Conservation (phyloP, 163 green algal species). For the Chlorella variabilis region DNA sequence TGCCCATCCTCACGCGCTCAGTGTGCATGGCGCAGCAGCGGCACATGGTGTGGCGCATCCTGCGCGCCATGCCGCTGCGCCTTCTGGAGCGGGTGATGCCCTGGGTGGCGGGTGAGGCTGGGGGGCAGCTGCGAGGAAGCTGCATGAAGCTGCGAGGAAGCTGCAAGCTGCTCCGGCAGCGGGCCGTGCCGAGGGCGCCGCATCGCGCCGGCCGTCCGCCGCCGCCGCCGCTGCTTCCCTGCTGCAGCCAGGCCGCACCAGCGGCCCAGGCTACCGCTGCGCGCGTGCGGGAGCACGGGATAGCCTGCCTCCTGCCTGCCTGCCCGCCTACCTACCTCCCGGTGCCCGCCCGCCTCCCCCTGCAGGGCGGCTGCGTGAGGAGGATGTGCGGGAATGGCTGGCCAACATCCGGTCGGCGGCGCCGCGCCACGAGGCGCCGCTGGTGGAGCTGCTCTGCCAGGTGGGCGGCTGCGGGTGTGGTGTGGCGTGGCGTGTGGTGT, state of each 20-base stretch:
- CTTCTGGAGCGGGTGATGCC: conserved; percentile 95
- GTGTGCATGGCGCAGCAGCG: conserved; percentile 84
- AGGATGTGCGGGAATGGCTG: conserved; percentile 79
- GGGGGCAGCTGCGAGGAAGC: no score
- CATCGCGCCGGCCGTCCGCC: no score
- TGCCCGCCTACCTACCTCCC: not conserved
- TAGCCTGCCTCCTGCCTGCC: no score
- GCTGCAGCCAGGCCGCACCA: no score
- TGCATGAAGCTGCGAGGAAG: no score
- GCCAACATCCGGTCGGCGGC: conserved; percentile 80
- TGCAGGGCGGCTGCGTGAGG: conserved; percentile 63
- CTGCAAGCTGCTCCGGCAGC: no score
- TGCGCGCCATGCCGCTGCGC: conserved; percentile 93
- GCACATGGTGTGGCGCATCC: conserved; percentile 86
- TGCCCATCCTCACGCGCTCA: conserved; percentile 81
- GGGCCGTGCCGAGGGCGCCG: no score
- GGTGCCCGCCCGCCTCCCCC: no score
- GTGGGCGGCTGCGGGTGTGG: not conserved
- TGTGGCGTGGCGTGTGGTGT: not conserved
- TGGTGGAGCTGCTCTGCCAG: conserved; percentile 82
- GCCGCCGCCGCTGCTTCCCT: no score
- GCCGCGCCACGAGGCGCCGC: conserved; percentile 52
- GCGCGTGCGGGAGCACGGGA: no score
- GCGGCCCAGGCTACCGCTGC: no score
- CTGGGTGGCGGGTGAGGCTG: conserved; percentile 75